Percentiles rank a stretch among this genome's conserved stretches.
phyloP scores from a whole-genome alignment of 352 stramenopile species.

The Thalassiosira mediterranea region DNA sequence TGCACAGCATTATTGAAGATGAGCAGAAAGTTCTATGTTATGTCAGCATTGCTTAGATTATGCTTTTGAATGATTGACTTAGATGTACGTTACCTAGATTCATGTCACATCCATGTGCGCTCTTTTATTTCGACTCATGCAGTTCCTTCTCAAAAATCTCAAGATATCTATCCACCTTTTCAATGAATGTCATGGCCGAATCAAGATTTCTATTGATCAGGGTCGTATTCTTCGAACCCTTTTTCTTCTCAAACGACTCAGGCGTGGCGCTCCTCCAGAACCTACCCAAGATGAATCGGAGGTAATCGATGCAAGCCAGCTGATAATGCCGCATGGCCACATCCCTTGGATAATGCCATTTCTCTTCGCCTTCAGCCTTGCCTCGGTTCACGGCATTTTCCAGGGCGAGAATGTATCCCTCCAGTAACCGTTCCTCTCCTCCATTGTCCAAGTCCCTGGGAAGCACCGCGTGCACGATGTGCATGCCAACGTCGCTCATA shows the following conservation, averaged over 20 bases:
- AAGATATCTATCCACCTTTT: slow-evolving; percentile 63
- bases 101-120: too few relatives aligned
- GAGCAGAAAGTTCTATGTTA: too few relatives aligned
- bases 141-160: slow-evolving; percentile 64
- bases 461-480: slow-evolving; percentile 67
- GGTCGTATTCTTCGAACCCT: slow-evolving; percentile 63
- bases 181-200: slow-evolving; percentile 63
- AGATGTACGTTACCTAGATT: too few relatives aligned
- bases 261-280: slow-evolving; percentile 65
- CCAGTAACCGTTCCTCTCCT: slow-evolving; percentile 60
- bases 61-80: too few relatives aligned
- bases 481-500: slow-evolving; percentile 76
- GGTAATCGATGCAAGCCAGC: slow-evolving; percentile 70
- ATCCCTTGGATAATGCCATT: slow-evolving; percentile 29
- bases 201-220: slow-evolving; percentile 73
- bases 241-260: slow-evolving; percentile 59
- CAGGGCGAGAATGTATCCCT: slow-evolving; percentile 59
- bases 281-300: slow-evolving; percentile 73
- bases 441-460: slow-evolving; percentile 58
- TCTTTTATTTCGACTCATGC: too few relatives aligned
- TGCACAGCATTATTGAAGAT: too few relatives aligned
- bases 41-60: too few relatives aligned
- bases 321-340: slow-evolving; percentile 66
- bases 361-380: slow-evolving; percentile 1
- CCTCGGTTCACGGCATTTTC: slow-evolving; percentile 26